Conservation (phyloP, 345 rosid genomes). For the Lumnitzera racemosa region DNA sequence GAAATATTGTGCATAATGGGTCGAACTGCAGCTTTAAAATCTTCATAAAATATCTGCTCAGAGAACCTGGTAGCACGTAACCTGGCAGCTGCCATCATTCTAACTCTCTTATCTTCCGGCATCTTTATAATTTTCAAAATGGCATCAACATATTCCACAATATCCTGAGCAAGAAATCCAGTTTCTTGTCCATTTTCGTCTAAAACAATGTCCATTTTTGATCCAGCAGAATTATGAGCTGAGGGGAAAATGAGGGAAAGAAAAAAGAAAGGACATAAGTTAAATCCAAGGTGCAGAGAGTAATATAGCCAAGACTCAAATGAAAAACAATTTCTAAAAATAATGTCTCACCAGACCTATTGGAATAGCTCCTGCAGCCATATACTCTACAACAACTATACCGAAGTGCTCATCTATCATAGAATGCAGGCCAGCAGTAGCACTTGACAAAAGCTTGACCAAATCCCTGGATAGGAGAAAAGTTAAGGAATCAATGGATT, state of each 20-base stretch:
- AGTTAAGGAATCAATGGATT: background rate
- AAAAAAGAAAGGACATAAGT: background rate
- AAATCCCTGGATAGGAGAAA: conserved; percentile 52
- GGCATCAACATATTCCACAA: conserved; percentile 71
- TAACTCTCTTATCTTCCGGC: conserved; percentile 58
- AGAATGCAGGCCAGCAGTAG: conserved; percentile 70
- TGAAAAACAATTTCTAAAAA: background rate
- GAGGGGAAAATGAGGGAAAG: conserved; percentile 7
- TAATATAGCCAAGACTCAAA: background rate
- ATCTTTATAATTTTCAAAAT: conserved; percentile 45
- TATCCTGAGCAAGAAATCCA: conserved; percentile 72
- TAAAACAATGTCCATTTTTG: conserved; percentile 86
- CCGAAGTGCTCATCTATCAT: conserved; percentile 95
- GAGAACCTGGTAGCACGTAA: conserved; percentile 63
- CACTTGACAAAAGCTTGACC: conserved; percentile 60
- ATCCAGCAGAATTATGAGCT: conserved; percentile 96
- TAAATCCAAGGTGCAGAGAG: background rate
- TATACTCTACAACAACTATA: conserved; percentile 80
- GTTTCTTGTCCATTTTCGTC: conserved; percentile 80
- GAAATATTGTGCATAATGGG: conserved; percentile 19
- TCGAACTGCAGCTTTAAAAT: conserved; percentile 56
- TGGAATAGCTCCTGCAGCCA: conserved; percentile 96
- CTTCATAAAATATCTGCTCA: conserved; percentile 62
- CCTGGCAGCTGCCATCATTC: conserved; percentile 75
- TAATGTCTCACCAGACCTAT: conserved; percentile 42